phyloP scores from a whole-genome alignment of 306 rosid species.

The Abrus pulchellus region DNA sequence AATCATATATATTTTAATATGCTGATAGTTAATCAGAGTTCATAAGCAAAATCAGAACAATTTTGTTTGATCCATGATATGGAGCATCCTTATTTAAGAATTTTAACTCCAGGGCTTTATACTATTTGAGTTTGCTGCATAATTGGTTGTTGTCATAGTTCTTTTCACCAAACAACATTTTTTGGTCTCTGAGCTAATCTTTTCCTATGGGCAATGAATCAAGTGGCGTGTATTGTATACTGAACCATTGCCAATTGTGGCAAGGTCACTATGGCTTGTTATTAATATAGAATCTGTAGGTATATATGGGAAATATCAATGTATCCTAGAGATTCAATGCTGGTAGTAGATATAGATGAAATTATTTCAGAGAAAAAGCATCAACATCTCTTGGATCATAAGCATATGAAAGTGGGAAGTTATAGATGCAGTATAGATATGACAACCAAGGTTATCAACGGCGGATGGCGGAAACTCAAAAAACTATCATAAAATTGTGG shows the following conservation, averaged over 20 bases:
- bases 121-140: constrained; percentile 2
- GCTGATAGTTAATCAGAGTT: constrained; percentile 6
- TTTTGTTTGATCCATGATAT: constrained; percentile 17
- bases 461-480: background rate
- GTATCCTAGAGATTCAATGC: background rate
- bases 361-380: constrained; percentile 4
- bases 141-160: constrained; percentile 26
- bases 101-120: constrained; percentile 9
- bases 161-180: background rate
- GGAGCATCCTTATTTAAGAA: background rate
- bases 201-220: constrained; percentile 7
- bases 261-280: constrained; percentile 6
- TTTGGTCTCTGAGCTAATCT: background rate
- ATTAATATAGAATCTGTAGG: background rate
- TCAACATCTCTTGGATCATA: constrained; percentile 9
- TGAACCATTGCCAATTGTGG: constrained; percentile 9
- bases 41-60: background rate
- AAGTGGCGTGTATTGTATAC: constrained; percentile 19
- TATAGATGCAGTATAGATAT: constrained; percentile 13
- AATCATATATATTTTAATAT: constrained; percentile 23
- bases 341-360: background rate
- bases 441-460: constrained; percentile 2
- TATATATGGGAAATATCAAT: background rate
- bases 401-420: constrained; percentile 8
- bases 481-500: too few relatives aligned